phyloP scores from a whole-genome alignment of 768 basidiomycete genomes.

The Baorangia bicolor region DNA sequence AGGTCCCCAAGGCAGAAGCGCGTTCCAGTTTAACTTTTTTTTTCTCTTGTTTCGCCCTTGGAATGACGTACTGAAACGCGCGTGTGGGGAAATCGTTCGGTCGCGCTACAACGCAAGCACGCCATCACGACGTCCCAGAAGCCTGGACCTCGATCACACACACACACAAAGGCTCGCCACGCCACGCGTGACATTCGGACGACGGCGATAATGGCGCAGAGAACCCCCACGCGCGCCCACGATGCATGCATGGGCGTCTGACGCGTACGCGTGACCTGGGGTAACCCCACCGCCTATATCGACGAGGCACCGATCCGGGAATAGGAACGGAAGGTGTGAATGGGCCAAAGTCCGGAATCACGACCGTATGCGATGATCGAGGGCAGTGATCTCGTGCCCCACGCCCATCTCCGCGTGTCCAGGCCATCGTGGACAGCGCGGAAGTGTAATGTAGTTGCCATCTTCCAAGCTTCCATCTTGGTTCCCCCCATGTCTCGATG shows the following conservation, averaged over 20 bases:
- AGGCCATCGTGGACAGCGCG: background rate
- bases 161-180: background rate
- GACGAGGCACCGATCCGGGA: background rate
- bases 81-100: background rate
- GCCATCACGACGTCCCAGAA: background rate
- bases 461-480: background rate
- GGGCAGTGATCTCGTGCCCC: background rate
- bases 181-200: background rate
- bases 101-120: background rate
- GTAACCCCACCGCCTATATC: background rate
- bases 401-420: background rate
- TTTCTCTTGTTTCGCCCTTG: background rate
- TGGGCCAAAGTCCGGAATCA: background rate
- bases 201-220: background rate
- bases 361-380: background rate
- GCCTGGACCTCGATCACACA: background rate
- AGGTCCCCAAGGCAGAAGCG: background rate
- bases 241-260: background rate
- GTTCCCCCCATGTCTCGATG: background rate
- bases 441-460: background rate
- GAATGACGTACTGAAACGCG: slow-evolving; percentile 5
- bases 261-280: background rate
- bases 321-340: background rate
- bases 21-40: slow-evolving; percentile 8
- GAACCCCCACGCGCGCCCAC: background rate